Conservation (phyloP, 768 basidiomycete genomes). For the Boletales sp. region DNA sequence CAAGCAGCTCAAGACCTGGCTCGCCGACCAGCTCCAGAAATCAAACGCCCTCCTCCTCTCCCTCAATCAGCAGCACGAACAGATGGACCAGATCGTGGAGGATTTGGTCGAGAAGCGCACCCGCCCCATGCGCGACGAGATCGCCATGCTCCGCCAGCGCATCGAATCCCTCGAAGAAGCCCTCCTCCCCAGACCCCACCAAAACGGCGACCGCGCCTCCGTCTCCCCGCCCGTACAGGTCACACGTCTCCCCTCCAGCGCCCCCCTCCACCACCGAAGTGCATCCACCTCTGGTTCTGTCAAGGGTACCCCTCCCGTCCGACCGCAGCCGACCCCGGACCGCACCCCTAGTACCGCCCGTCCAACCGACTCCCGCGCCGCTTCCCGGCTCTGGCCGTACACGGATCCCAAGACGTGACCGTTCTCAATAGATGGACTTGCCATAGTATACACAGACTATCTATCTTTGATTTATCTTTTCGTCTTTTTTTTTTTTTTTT, state of each 20-base stretch:
- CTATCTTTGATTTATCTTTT: slow-evolving; percentile 27
- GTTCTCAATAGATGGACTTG: no score
- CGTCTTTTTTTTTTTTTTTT: no score
- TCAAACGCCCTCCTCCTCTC: slow-evolving; percentile 52
- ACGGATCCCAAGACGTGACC: slow-evolving; percentile 16
- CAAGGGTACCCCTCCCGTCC: slow-evolving; percentile 14
- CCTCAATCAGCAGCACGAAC: slow-evolving; percentile 59
- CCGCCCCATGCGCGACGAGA: slow-evolving; percentile 57
- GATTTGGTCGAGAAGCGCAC: slow-evolving; percentile 59
- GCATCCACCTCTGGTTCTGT: slow-evolving; percentile 9
- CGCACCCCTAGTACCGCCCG: slow-evolving; percentile 3
- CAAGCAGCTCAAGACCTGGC: slow-evolving; percentile 72
- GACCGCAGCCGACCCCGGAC: not conserved
- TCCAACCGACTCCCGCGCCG: slow-evolving; percentile 20
- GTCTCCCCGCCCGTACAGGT: slow-evolving; percentile 48
- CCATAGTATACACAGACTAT: slow-evolving; percentile 20
- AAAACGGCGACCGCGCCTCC: slow-evolving; percentile 38
- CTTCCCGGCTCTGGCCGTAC: slow-evolving; percentile 17
- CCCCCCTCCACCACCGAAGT: slow-evolving; percentile 21
- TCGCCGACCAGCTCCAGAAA: slow-evolving; percentile 67
- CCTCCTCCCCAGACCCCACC: slow-evolving; percentile 29
- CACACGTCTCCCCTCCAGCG: slow-evolving; percentile 42
- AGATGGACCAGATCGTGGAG: slow-evolving; percentile 56
- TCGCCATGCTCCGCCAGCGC: slow-evolving; percentile 53
- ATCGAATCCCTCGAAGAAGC: slow-evolving; percentile 67